Conservation (phyloP, 345 rosid species). For the Limnanthes douglasii region DNA sequence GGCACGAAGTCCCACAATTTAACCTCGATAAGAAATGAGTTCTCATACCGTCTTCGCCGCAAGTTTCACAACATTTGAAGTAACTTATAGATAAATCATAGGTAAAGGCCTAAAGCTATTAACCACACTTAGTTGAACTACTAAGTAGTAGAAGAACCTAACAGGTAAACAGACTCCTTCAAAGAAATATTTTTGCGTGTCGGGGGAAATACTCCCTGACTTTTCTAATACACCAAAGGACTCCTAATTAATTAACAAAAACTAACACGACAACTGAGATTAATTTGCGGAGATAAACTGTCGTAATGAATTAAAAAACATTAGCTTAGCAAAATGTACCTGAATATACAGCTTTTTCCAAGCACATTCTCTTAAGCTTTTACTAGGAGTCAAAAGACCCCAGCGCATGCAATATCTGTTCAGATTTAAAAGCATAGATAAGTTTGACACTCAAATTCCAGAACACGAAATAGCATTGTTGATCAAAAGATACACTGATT, state of each 20-base stretch:
- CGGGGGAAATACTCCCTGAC: too few relatives aligned
- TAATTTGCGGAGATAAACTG: not conserved
- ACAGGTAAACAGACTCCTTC: too few relatives aligned
- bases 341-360: constrained; percentile 94
- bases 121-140: too few relatives aligned
- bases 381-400: constrained; percentile 50
- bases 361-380: constrained; percentile 48
- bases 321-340: constrained; percentile 30
- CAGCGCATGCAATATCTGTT: constrained; percentile 76
- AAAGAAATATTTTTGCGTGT: not conserved
- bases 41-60: too few relatives aligned
- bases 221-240: too few relatives aligned
- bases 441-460: not conserved
- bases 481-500: not conserved
- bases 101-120: too few relatives aligned
- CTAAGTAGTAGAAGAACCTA: too few relatives aligned
- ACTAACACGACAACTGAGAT: not conserved
- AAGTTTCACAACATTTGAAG: too few relatives aligned
- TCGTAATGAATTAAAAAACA: not conserved
- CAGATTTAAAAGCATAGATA: not conserved
- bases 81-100: too few relatives aligned
- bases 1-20: too few relatives aligned
- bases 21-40: too few relatives aligned
- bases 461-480: not conserved
- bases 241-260: too few relatives aligned